These are phyloP conservation scores for Prunus yedoensis DNA, from an alignment of 331 rosid genomes.

Conservation along the genomic window DNA sequence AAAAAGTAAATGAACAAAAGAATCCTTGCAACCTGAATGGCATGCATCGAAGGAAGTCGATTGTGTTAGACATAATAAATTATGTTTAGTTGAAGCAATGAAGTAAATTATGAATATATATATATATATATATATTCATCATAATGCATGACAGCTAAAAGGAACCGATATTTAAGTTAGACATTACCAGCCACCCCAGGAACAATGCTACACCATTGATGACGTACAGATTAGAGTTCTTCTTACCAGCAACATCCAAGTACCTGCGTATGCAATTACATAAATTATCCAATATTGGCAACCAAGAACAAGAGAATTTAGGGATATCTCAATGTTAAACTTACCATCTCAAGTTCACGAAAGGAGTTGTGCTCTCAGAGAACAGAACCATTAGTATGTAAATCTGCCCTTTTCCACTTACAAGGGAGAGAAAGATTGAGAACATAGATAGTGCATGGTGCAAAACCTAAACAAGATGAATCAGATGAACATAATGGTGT, in stretches of 20 bases:
- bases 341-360: constrained; percentile 91
- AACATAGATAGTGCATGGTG: constrained; percentile 82
- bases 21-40: constrained; percentile 73
- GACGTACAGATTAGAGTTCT: constrained; percentile 60
- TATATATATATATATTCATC: neutral
- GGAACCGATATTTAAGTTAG: constrained; percentile 26
- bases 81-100: neutral
- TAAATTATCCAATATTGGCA: constrained; percentile 24
- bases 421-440: constrained; percentile 68
- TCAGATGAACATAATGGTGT: constrained; percentile 23
- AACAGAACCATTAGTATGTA: constrained; percentile 92
- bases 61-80: neutral
- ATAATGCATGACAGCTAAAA: constrained; percentile 7
- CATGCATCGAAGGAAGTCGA: neutral
- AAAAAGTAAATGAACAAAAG: constrained; percentile 71
- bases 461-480: constrained; percentile 51
- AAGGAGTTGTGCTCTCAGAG: constrained; percentile 87
- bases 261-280: constrained; percentile 53
- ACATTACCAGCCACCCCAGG: constrained; percentile 95
- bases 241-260: constrained; percentile 72
- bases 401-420: constrained; percentile 76
- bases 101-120: neutral
- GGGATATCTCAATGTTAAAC: constrained; percentile 15
- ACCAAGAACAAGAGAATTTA: constrained; percentile 20
- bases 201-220: constrained; percentile 78